These are phyloP conservation scores for Cladophialophora psammophila DNA, from an alignment of 2,329 filamentous ascomycete species.

Conservation along the genomic window DNA sequence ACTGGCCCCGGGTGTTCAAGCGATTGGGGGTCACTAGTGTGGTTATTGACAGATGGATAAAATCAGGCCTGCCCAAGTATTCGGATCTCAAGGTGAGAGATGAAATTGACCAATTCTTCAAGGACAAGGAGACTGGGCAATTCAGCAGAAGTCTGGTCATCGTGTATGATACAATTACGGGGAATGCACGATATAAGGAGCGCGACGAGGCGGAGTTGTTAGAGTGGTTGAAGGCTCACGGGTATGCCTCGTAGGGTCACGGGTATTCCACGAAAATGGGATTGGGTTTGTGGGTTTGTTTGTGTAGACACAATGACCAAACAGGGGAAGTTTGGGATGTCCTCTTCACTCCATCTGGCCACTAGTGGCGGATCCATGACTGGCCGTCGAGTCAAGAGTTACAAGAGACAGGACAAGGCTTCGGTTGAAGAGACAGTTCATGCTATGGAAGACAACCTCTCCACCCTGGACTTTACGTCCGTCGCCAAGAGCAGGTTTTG, in stretches of 20 bases:
- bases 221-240: slow-evolving; percentile 76
- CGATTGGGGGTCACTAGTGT: slow-evolving; percentile 83
- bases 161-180: slow-evolving; percentile 83
- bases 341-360: too few relatives aligned
- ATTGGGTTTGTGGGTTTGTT: not conserved
- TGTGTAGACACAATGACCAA: too few relatives aligned
- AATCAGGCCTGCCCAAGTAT: slow-evolving; percentile 79
- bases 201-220: slow-evolving; percentile 75
- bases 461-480: too few relatives aligned
- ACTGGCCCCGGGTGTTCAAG: slow-evolving; percentile 75
- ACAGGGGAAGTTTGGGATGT: too few relatives aligned
- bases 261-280: not conserved
- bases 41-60: slow-evolving; percentile 86
- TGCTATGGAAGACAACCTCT: too few relatives aligned
- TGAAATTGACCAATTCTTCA: slow-evolving; percentile 86
- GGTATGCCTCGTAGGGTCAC: slow-evolving; percentile 57
- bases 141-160: slow-evolving; percentile 88
- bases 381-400: too few relatives aligned
- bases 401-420: not conserved
- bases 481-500: too few relatives aligned
- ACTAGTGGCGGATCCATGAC: too few relatives aligned
- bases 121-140: slow-evolving; percentile 75
- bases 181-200: slow-evolving; percentile 80
- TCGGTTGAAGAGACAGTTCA: not conserved
- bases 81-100: slow-evolving; percentile 71